Base-by-base conservation (phyloP, 306 rosid genomes). In the Sesbania bispinosa region DNA sequence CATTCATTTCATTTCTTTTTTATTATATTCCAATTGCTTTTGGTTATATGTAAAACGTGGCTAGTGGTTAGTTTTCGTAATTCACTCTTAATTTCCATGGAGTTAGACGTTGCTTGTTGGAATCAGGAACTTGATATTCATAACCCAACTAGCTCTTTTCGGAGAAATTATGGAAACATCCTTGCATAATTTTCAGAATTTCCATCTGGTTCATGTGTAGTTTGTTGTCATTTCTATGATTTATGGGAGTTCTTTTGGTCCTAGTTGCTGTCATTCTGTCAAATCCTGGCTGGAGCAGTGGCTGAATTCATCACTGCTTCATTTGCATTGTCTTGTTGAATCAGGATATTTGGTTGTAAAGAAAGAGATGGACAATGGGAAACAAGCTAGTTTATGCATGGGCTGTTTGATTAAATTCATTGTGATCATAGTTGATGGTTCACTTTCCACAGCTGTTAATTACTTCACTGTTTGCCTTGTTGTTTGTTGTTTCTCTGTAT, bases 391-490 rank as follows among this genome's bases (percentile, higher is more conserved):
- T 11, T 33, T 60, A 15, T 7, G 6, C 15, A 4, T 4, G 6
- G 16, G 55, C 50, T n/a, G 32, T 46, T 26, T 46, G 76, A 46
- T 63, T 73, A 21, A 64, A 41, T 74, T 76, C 11, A 10, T 47
- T 18, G 36, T 39, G 60, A 10, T 30, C 36, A 10, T 14, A 7
- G 55, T 41, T 78, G 45, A 70, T 41, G 32, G 54, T 26, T n/a
- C n/a, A n/a, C n/a, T n/a, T 73, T 52, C 19, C 16, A 4, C 29
- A 14, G 33, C 59, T 62, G 41, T 33, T 75, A 29, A 53, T 64
- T 9, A 26, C 62, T 13, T 78, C 2, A 54, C 2, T 66, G 71
- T 9, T 57, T 61, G n/a, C 13, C 20, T 33, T 35, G 23, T 32
- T 58, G 7, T 7, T 76, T 67, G n/a, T 30, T 45, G 45, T 67